phyloP scores from a whole-genome alignment of 306 rosid species.

The Castanopsis chinensis region DNA sequence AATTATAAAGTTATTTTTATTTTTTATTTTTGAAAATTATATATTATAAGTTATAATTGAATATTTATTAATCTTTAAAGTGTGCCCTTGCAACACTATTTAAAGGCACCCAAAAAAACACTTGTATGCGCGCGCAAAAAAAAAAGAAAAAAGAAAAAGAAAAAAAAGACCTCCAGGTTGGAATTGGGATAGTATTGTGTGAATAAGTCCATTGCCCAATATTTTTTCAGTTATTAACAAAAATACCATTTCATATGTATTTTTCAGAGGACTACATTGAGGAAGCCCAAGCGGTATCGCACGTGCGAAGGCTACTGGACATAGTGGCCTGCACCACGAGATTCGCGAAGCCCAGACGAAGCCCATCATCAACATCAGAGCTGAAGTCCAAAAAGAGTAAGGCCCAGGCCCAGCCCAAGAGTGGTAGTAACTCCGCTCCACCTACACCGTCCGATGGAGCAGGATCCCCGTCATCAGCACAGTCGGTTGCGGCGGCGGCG shows the following conservation, averaged over 20 bases:
- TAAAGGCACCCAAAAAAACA: no score
- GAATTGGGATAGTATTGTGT: no score
- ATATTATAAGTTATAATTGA: no score
- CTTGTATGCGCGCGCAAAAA: no score
- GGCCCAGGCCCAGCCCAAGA: constrained; percentile 29
- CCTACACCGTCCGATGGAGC: constrained; percentile 46
- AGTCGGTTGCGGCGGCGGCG: constrained; percentile 29
- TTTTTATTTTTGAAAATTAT: no score
- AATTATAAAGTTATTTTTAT: no score
- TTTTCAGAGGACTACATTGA: constrained; percentile 61
- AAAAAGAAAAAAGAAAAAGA: no score
- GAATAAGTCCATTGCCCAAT: no score
- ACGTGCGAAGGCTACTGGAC: constrained; percentile 82
- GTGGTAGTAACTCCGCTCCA: constrained; percentile 27
- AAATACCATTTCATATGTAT: neutral
- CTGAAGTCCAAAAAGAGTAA: constrained; percentile 62
- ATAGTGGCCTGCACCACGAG: constrained; percentile 74
- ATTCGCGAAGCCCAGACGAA: constrained; percentile 65
- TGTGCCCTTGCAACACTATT: no score
- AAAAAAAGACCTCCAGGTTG: no score
- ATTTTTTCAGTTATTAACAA: no score
- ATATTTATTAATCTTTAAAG: no score
- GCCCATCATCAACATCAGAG: constrained; percentile 38
- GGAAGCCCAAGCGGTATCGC: constrained; percentile 54
- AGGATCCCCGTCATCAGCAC: constrained; percentile 38